Conservation (phyloP, 78 protist genomes). For the Dictyostelium intermedium region DNA sequence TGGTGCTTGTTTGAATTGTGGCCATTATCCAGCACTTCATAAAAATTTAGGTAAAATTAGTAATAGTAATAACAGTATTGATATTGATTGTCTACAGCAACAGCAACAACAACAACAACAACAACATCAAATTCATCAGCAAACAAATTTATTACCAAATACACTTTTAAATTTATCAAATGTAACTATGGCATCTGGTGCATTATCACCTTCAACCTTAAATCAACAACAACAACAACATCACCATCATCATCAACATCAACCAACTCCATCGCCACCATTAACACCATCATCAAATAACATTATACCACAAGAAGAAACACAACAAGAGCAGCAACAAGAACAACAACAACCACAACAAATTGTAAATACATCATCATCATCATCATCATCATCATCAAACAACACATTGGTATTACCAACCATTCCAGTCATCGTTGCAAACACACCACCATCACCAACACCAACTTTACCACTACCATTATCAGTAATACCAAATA, state of each 20-base stretch:
- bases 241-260: background rate
- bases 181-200: background rate
- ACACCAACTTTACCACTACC: background rate
- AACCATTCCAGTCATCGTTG: background rate
- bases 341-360: background rate
- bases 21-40: slow-evolving; percentile 74
- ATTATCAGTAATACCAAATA: background rate
- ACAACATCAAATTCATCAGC: background rate
- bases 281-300: background rate
- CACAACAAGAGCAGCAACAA: background rate
- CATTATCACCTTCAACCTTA: background rate
- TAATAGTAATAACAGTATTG: background rate
- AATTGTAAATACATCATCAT: background rate
- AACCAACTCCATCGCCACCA: background rate
- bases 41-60: slow-evolving; percentile 46
- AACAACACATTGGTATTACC: background rate
- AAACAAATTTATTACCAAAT: background rate
- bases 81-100: background rate
- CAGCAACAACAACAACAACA: background rate
- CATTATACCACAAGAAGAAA: background rate
- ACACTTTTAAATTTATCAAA: slow-evolving; percentile 3
- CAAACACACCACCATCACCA: background rate
- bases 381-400: background rate
- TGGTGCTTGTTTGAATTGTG: slow-evolving; percentile 69
- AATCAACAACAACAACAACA: background rate